phyloP scores from a whole-genome alignment of 2,329 filamentous ascomycete species.

The Fusarium duplospermum region DNA sequence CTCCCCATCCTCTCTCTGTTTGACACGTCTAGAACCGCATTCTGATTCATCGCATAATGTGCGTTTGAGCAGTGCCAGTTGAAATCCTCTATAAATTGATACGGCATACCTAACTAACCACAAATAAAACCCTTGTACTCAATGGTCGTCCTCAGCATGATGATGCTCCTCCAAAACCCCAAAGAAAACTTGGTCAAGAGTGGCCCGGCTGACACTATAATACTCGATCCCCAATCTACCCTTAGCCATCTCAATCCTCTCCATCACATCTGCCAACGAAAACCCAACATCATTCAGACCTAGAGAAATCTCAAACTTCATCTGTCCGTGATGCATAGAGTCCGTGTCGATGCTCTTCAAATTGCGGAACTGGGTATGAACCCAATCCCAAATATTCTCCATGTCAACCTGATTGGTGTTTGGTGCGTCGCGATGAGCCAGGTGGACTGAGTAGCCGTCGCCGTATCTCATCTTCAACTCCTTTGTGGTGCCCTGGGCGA shows the following conservation, averaged over 20 bases:
- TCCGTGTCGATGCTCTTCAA: not conserved
- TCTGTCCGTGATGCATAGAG: not conserved
- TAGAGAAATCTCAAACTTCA: not conserved
- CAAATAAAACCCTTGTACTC: too few species aligned
- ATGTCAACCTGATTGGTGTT: slow-evolving; percentile 61
- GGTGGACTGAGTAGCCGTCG: slow-evolving; percentile 79
- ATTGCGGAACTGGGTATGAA: not conserved
- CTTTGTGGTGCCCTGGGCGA: slow-evolving; percentile 79
- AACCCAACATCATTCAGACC: not conserved
- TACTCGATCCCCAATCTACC: not conserved
- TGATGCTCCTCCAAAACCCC: slow-evolving; percentile 1
- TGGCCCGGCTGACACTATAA: not conserved
- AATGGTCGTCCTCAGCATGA: not conserved
- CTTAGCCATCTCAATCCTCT: not conserved
- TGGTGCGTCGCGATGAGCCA: slow-evolving; percentile 78
- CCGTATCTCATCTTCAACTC: slow-evolving; percentile 77
- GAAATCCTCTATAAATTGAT: not conserved
- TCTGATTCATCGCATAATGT: not conserved
- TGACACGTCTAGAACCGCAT: not conserved
- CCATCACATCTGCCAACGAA: not conserved
- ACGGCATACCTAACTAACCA: too few species aligned
- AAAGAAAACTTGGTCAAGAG: slow-evolving; percentile 5
- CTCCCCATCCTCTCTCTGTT: not conserved
- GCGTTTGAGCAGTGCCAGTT: not conserved
- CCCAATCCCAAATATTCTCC: not conserved